phyloP scores from a whole-genome alignment of 441 rosid genomes.

The Syzygium malaccense region DNA sequence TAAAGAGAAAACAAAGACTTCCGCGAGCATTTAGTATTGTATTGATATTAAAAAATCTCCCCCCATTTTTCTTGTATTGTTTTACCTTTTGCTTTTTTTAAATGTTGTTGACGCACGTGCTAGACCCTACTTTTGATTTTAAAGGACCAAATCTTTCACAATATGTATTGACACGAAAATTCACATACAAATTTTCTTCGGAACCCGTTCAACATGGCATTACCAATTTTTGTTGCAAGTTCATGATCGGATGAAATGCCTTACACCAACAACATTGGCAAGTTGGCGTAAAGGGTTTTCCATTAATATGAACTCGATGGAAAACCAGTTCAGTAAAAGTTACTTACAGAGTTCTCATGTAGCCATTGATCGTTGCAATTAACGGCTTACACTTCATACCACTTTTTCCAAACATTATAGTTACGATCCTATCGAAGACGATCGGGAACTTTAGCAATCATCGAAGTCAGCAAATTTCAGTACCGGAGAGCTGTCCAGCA shows the following conservation, averaged over 20 bases:
- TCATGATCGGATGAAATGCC: not conserved
- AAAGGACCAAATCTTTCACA: not conserved
- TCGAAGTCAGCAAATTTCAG: not conserved
- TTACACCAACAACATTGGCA: not conserved
- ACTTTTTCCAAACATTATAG: not conserved
- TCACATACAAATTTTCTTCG: not conserved
- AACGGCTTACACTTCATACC: not conserved
- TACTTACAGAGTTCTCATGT: not conserved
- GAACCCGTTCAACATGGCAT: not conserved
- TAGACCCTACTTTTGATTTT: not conserved
- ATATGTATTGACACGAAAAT: not conserved
- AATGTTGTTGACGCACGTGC: not conserved
- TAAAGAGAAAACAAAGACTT: not conserved
- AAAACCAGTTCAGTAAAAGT: not conserved
- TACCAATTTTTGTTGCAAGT: not conserved
- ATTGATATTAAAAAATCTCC: not conserved
- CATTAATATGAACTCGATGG: not conserved
- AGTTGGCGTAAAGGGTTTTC: not conserved
- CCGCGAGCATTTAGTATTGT: not conserved
- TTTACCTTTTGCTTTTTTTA: not conserved
- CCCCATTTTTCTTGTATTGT: not conserved
- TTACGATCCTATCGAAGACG: not conserved
- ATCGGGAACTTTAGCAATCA: not conserved
- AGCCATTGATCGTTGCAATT: rapidly evolving
- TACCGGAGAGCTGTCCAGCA: not conserved